Conservation (phyloP, 345 rosid genomes). For the Syzygium oleosum region DNA sequence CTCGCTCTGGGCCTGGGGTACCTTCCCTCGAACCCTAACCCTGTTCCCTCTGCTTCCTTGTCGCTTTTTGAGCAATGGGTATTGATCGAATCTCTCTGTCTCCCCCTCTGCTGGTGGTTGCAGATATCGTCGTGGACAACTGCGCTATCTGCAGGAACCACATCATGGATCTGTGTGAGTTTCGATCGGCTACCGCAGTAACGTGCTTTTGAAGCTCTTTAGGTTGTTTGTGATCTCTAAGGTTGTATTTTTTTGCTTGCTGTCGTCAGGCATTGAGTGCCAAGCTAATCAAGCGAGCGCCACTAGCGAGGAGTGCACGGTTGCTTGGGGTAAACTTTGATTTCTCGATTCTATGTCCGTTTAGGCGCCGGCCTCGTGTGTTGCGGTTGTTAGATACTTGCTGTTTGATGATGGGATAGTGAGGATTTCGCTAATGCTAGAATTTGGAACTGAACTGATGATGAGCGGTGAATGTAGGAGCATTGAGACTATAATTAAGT, state of each 20-base stretch:
- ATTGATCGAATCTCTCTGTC: not conserved
- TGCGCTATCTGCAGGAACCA: constrained; percentile 95
- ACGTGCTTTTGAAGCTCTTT: not conserved
- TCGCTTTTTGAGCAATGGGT: not conserved
- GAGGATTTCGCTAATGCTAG: not conserved
- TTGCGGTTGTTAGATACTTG: not conserved
- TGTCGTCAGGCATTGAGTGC: constrained; percentile 72
- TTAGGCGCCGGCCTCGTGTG: not conserved
- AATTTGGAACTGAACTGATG: not conserved
- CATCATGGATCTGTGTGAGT: constrained; percentile 87
- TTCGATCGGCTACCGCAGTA: not conserved
- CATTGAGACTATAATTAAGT: not conserved
- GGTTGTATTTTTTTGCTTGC: not conserved
- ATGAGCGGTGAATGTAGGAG: not conserved
- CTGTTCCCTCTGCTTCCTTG: not conserved
- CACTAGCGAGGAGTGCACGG: constrained; percentile 93
- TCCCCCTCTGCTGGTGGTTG: not conserved
- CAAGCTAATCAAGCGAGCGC: constrained; percentile 93
- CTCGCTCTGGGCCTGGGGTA: constrained; percentile 81
- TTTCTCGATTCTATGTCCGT: not conserved
- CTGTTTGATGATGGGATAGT: not conserved
- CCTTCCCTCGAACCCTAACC: not conserved
- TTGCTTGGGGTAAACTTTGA: constrained; percentile 72
- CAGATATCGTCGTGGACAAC: constrained; percentile 90
- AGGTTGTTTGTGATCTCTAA: not conserved